Conservation (phyloP, 1,284 basidiomycete species). For the Naganishia liquefaciens region DNA sequence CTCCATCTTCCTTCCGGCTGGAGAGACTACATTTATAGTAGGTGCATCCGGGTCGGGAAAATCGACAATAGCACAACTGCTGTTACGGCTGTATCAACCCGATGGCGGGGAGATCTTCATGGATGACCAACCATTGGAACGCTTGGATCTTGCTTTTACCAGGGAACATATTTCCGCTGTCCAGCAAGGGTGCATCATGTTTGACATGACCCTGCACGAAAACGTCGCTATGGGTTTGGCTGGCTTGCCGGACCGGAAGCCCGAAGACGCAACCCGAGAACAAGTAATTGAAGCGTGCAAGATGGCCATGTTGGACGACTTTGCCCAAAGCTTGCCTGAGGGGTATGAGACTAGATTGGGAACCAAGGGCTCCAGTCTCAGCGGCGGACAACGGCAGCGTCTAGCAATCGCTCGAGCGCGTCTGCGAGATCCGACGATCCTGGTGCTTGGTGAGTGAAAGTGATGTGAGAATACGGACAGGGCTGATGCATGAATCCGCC, state of each 20-base stretch:
- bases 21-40: slow-evolving; percentile 89
- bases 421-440: slow-evolving; percentile 80
- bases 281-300: slow-evolving; percentile 80
- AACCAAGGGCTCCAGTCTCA: slow-evolving; percentile 71
- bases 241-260: slow-evolving; percentile 41
- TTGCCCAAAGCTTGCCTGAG: slow-evolving; percentile 74
- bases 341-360: slow-evolving; percentile 86
- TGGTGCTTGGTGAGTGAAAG: slow-evolving; percentile 75
- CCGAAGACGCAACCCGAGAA: slow-evolving; percentile 60
- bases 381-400: slow-evolving; percentile 91
- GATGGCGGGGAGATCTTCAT: slow-evolving; percentile 66
- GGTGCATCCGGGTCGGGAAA: slow-evolving; percentile 90
- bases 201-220: slow-evolving; percentile 80
- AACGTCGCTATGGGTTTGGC: slow-evolving; percentile 81
- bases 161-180: slow-evolving; percentile 74
- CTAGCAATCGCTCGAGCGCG: slow-evolving; percentile 86
- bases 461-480: slow-evolving; percentile 6
- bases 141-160: slow-evolving; percentile 74
- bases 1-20: slow-evolving; percentile 68
- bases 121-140: slow-evolving; percentile 77
- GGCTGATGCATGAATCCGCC: neutral
- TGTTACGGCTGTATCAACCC: slow-evolving; percentile 75
- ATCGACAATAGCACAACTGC: slow-evolving; percentile 80
- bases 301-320: slow-evolving; percentile 85
- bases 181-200: slow-evolving; percentile 72